phyloP scores from a whole-genome alignment of 805 yeast species.

The Danielia oregonensis region DNA sequence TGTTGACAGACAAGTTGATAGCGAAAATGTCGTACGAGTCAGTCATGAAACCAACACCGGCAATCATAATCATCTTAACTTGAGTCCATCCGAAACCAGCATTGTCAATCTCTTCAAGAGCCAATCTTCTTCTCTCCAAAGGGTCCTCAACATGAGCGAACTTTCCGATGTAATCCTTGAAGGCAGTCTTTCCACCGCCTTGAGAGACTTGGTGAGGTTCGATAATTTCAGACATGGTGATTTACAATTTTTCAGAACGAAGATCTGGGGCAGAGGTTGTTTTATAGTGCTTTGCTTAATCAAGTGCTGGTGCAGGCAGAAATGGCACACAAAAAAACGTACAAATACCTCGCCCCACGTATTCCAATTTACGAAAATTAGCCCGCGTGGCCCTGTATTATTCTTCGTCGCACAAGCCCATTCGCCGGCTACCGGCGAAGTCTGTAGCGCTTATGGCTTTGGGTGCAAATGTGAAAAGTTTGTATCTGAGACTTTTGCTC shows the following conservation, averaged over 20 bases:
- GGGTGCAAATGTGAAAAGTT: too few relatives aligned
- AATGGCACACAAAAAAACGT: neutral
- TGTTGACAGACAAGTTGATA: constrained; percentile 75
- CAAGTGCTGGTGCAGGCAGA: neutral
- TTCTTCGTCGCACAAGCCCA: too few relatives aligned
- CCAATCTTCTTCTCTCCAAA: constrained; percentile 80
- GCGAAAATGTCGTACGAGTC: constrained; percentile 93
- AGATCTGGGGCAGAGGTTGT: too few relatives aligned
- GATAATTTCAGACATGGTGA: constrained; percentile 23
- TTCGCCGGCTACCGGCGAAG: too few relatives aligned
- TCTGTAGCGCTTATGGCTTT: too few relatives aligned
- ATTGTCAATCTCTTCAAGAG: constrained; percentile 78
- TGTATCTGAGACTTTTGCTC: too few relatives aligned
- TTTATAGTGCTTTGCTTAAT: neutral
- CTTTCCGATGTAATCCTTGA: constrained; percentile 77
- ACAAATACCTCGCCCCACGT: too few relatives aligned
- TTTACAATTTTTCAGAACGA: too few relatives aligned
- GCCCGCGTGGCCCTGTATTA: constrained; percentile 2
- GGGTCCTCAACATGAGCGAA: constrained; percentile 83
- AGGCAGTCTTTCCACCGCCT: constrained; percentile 79
- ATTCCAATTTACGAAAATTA: too few relatives aligned
- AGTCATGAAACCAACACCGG: constrained; percentile 90
- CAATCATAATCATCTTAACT: constrained; percentile 75
- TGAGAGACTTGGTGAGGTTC: constrained; percentile 17
- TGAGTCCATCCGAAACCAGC: constrained; percentile 82